These are phyloP conservation scores for Xylaria sp. DNA, from an alignment of 2,329 filamentous ascomycete species.

Conservation along the genomic window DNA sequence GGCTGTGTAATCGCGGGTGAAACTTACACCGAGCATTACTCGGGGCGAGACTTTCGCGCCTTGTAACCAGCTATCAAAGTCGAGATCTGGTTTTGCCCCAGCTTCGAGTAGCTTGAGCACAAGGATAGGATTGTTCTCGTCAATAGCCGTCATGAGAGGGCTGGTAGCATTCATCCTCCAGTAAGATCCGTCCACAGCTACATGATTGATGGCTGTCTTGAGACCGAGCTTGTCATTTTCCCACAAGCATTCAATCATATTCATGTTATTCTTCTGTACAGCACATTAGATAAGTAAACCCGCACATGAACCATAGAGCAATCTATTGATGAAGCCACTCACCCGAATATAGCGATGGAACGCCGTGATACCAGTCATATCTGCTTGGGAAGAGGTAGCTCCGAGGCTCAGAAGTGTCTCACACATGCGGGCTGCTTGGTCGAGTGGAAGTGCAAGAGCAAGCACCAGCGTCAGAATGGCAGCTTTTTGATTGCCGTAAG, in stretches of 20 bases:
- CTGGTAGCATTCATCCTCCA: slow-evolving; percentile 48
- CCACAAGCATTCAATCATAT: slow-evolving; percentile 56
- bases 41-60: slow-evolving; percentile 54
- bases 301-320: neutral
- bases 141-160: slow-evolving; percentile 65
- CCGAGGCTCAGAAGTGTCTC: slow-evolving; percentile 70
- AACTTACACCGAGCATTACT: slow-evolving; percentile 42
- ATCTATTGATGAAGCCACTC: slow-evolving; percentile 4
- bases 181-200: slow-evolving; percentile 50
- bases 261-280: slow-evolving; percentile 48
- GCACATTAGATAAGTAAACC: neutral
- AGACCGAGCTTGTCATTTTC: slow-evolving; percentile 65
- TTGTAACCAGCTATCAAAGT: slow-evolving; percentile 70
- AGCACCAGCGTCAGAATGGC: slow-evolving; percentile 74
- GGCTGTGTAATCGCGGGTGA: neutral
- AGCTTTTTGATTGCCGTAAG: slow-evolving; percentile 54
- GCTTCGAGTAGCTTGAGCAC: slow-evolving; percentile 66
- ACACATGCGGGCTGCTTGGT: slow-evolving; percentile 69
- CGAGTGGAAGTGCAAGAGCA: slow-evolving; percentile 66
- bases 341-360: slow-evolving; percentile 66
- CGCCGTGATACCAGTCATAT: slow-evolving; percentile 66
- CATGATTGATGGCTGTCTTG: slow-evolving; percentile 69
- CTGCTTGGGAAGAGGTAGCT: slow-evolving; percentile 75
- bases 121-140: slow-evolving; percentile 55
- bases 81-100: slow-evolving; percentile 65